Conservation (phyloP, 805 yeast genomes). For the Cyberlindnera maritima region DNA sequence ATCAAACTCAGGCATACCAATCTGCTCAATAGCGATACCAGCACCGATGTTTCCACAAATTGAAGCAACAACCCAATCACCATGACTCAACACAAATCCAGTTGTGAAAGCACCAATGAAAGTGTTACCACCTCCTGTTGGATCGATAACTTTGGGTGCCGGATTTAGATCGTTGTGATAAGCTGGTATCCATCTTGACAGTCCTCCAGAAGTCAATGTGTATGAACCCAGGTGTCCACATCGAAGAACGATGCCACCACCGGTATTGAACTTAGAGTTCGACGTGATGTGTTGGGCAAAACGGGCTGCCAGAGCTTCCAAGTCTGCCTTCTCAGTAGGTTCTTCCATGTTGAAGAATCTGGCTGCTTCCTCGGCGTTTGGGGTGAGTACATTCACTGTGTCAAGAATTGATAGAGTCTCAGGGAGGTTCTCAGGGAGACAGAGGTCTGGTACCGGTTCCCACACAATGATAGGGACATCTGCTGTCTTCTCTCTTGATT, state of each 20-base stretch:
- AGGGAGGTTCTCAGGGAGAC: conserved; percentile 49
- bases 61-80: conserved; percentile 52
- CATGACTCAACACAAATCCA: conserved; percentile 48
- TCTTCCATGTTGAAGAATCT: conserved; percentile 47
- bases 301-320: conserved; percentile 42
- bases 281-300: conserved; percentile 42
- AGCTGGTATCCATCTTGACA: conserved; percentile 59
- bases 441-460: conserved; percentile 86
- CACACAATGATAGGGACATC: conserved; percentile 51
- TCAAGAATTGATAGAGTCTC: conserved; percentile 37
- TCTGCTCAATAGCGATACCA: conserved; percentile 75
- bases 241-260: conserved; percentile 58
- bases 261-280: conserved; percentile 26
- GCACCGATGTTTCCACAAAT: conserved; percentile 75
- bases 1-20: conserved; percentile 61
- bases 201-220: conserved; percentile 33
- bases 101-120: conserved; percentile 78
- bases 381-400: conserved; percentile 63
- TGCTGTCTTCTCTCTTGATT: conserved; percentile 7
- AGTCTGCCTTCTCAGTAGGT: conserved; percentile 38
- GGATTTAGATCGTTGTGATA: conserved; percentile 51
- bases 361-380: conserved; percentile 84
- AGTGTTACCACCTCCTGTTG: conserved; percentile 95
- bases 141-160: conserved; percentile 60
- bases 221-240: conserved; percentile 77